A percentile compares a stretch with the other conserved stretches of the same genome.
These are phyloP conservation scores for Aspergillus biplanus DNA, from an alignment of 495 filamentous ascomycete genomes.

Conservation along the genomic window DNA sequence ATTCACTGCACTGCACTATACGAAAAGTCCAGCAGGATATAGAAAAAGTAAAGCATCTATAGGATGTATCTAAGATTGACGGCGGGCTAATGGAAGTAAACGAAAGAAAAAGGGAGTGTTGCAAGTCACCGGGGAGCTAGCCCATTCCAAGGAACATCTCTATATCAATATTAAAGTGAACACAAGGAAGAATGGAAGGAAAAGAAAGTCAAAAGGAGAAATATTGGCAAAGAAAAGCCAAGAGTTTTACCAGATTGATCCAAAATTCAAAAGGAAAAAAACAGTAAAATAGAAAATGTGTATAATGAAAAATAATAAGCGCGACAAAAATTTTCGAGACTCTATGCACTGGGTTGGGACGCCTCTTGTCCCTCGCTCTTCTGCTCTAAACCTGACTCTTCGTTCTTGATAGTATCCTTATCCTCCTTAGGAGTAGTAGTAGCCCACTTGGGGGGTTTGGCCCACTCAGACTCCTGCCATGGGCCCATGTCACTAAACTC, in stretches of 20 bases:
- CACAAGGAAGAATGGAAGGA: constrained; percentile 9
- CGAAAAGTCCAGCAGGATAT: too few relatives aligned
- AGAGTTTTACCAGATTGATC: constrained; percentile 28
- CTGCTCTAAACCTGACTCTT: constrained; percentile 37
- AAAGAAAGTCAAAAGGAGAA: neutral
- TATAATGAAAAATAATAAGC: constrained; percentile 7
- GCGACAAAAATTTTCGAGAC: constrained; percentile 9
- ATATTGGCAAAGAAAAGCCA: constrained; percentile 7
- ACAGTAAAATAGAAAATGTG: constrained; percentile 13
- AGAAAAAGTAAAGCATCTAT: constrained; percentile 4
- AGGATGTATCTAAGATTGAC: constrained; percentile 10
- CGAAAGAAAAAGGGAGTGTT: neutral
- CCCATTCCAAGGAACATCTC: constrained; percentile 17
- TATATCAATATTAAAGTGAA: constrained; percentile 21
- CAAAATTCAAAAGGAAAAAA: constrained; percentile 24
- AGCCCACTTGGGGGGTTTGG: constrained; percentile 71
- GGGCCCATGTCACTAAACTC: constrained; percentile 86
- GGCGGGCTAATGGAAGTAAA: constrained; percentile 7
- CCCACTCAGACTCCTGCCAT: constrained; percentile 83
- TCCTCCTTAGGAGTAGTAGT: constrained; percentile 42
- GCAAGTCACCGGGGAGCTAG: constrained; percentile 12
- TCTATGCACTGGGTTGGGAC: constrained; percentile 40
- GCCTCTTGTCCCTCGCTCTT: constrained; percentile 37
- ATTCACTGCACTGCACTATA: too few relatives aligned
- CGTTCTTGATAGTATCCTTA: constrained; percentile 32